These are phyloP conservation scores for Prunus fruticosa DNA, from an alignment of 306 rosid species.

Conservation along the genomic window DNA sequence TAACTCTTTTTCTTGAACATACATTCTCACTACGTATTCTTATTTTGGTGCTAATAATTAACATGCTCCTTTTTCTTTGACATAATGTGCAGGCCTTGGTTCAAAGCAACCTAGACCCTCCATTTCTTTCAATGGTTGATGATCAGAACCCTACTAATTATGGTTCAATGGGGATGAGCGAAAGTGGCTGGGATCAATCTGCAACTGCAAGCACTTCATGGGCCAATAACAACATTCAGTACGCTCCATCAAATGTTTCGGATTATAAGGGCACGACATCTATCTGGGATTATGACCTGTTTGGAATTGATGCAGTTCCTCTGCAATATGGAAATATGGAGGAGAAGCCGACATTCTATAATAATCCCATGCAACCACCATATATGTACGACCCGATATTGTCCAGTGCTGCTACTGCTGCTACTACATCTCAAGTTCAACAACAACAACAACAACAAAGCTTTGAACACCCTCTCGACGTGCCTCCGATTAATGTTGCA, in stretches of 20 bases:
- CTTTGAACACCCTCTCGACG: background rate
- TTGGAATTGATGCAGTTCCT: background rate
- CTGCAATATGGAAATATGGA: background rate
- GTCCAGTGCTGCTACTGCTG: background rate
- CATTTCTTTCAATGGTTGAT: background rate
- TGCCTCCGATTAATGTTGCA: background rate
- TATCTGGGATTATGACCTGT: background rate
- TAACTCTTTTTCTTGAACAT: too few relatives aligned
- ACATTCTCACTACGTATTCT: too few relatives aligned
- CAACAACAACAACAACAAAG: background rate
- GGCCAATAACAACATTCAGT: background rate
- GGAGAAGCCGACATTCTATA: background rate
- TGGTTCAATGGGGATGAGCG: background rate
- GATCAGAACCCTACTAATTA: background rate
- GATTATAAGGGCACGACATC: background rate
- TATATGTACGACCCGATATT: background rate
- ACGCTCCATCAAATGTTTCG: background rate
- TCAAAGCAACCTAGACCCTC: background rate
- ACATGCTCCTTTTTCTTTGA: too few relatives aligned
- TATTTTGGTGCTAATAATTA: too few relatives aligned
- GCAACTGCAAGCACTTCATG: background rate
- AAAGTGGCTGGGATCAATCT: background rate
- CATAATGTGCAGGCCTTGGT: background rate
- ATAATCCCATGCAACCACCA: background rate
- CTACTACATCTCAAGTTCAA: background rate